phyloP scores from a whole-genome alignment of 164 flowering plant genomes.

The Stephania japonica region DNA sequence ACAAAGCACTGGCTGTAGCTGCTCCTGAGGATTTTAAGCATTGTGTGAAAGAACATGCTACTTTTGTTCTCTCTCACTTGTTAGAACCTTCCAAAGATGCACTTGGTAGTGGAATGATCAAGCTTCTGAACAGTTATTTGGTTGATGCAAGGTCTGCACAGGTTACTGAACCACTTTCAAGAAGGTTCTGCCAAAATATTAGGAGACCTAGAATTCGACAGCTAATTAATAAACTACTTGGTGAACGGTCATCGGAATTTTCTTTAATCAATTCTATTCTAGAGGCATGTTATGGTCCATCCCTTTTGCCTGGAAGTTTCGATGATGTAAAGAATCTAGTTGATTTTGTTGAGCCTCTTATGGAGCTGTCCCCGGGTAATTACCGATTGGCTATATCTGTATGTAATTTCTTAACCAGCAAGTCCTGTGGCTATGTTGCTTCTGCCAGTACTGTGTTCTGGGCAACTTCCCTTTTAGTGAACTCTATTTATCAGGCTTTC shows the following conservation, averaged over 20 bases:
- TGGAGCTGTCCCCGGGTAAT: conserved; percentile 59
- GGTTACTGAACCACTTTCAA: conserved; percentile 41
- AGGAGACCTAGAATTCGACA: conserved; percentile 52
- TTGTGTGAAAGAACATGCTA: conserved; percentile 57
- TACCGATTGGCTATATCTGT: conserved; percentile 51
- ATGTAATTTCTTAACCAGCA: conserved; percentile 32
- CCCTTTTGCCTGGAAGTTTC: conserved; percentile 49
- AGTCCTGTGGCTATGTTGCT: conserved; percentile 5
- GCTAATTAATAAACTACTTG: conserved; percentile 41
- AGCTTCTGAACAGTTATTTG: conserved; percentile 34
- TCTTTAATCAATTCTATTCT: conserved; percentile 53
- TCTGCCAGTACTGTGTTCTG: conserved; percentile 47
- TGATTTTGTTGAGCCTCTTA: conserved; percentile 63
- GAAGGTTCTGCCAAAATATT: conserved; percentile 42
- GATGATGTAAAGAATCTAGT: conserved; percentile 43
- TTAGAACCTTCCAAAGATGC: conserved; percentile 23
- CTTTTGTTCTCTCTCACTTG: conserved; percentile 29
- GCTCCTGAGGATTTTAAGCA: conserved; percentile 36
- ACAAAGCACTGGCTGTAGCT: conserved; percentile 46
- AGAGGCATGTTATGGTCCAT: conserved; percentile 64
- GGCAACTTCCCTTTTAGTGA: conserved; percentile 58
- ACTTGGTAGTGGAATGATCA: conserved; percentile 19
- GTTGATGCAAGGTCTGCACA: conserved; percentile 25
- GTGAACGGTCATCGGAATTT: conserved; percentile 49
- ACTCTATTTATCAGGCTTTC: conserved; percentile 46